Conservation (phyloP, 2,329 filamentous ascomycete genomes). For the Alternaria angustiovoidea region DNA sequence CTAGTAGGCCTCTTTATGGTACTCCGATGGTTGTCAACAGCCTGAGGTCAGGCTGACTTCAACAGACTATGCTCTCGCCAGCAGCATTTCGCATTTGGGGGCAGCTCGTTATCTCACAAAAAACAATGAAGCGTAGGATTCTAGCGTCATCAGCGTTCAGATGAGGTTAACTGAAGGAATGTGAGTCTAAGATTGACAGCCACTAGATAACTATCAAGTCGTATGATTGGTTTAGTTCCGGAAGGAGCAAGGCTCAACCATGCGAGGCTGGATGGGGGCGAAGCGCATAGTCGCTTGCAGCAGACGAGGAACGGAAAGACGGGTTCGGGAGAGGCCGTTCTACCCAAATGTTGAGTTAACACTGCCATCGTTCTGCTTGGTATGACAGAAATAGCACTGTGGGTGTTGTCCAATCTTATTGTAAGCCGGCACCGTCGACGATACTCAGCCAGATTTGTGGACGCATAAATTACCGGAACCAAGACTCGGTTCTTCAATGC, state of each 20-base stretch:
- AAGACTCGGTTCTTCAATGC: not conserved
- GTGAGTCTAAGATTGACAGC: not conserved
- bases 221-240: not conserved
- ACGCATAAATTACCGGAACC: not conserved
- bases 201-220: not conserved
- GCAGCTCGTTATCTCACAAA: not conserved
- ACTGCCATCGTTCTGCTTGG: not conserved
- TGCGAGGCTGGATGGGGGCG: not conserved
- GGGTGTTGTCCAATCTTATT: not conserved
- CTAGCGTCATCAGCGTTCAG: not conserved
- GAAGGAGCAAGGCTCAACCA: not conserved
- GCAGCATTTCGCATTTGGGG: not conserved
- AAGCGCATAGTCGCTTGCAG: not conserved
- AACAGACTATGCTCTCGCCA: not conserved
- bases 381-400: not conserved
- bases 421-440: not conserved
- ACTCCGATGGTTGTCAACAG: not conserved
- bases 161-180: not conserved
- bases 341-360: not conserved
- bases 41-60: not conserved
- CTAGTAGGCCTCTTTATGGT: not conserved
- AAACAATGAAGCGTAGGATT: not conserved
- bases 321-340: not conserved
- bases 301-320: not conserved
- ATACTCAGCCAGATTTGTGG: not conserved